Evolutionary conservation across 139 green algal genomes (phyloP), one percentile per base, ranked within the genome.

Genomic region (Closterium sp.): DNA sequence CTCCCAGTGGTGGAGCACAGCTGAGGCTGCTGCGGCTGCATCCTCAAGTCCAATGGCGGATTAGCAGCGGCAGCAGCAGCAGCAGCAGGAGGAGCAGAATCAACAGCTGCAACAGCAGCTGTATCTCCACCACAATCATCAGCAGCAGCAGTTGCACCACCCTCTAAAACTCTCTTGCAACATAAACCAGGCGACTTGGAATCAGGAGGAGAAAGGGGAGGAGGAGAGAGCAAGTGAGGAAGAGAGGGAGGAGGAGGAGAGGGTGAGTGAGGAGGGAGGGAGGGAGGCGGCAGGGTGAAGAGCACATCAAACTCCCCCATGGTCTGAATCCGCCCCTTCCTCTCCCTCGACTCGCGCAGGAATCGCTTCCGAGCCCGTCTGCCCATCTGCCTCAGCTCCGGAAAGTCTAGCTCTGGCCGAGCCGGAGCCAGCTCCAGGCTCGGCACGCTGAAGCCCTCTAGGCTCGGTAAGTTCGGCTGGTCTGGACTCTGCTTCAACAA

Each of bases 271-370:
- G 36, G 36, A 76, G 55, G 55, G 33, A 36, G 33, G 83, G 16
- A 43, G 7, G 16, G n/a, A 9, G 9, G 31, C 3, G 86, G 87
- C 33, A 91, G 87, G 16, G 55, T 28, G 31, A 91, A 91, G 1
- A 91, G 66, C 28, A 91, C 10, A 19, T 91, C 89, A 89, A 91
- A 91, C 84, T 91, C 89, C 30, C 89, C 89, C 30, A 91, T 64
- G 4, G 89, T 91, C 34, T 55, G 89, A 23, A 43, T 91, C 34
- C 34, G 89, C 28, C 36, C 84, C 25, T 33, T 87, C 81, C 30
- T 91, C 9, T 38, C 33, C 32, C 81, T 81, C 33, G 33, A 25
- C 32, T 91, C 87, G 7, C 81, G 69, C 87, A 35, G 31, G 25
- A 91, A 30, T 30, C 87, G 69, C 81, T 91, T 91, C 23, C 33